These are phyloP conservation scores for Sanguinoderma infundibulare DNA, from an alignment of 1,284 basidiomycete genomes.

Conservation along the genomic window DNA sequence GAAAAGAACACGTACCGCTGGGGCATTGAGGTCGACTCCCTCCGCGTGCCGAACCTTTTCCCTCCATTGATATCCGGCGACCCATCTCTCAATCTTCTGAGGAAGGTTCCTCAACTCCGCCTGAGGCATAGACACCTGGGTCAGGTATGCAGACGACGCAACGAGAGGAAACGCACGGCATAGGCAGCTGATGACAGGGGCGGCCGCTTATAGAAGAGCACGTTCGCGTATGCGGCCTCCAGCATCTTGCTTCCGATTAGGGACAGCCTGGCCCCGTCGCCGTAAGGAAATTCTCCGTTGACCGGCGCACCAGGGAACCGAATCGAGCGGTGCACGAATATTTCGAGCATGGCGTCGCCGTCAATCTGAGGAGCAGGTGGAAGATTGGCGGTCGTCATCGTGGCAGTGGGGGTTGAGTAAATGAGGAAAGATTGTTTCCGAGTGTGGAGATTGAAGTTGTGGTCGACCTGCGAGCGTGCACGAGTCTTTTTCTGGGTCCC, in stretches of 20 bases:
- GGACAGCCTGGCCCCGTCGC: conserved; percentile 62
- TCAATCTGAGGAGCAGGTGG: conserved; percentile 47
- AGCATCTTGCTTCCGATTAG: conserved; percentile 57
- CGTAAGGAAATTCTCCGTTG: conserved; percentile 44
- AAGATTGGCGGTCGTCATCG: conserved; percentile 32
- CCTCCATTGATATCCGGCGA: conserved; percentile 56
- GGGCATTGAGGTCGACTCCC: conserved; percentile 42
- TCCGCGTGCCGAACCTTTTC: conserved; percentile 61
- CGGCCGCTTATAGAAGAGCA: conserved; percentile 59
- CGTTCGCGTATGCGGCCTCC: conserved; percentile 51
- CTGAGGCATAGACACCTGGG: conserved; percentile 26
- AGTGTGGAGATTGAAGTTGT: conserved; percentile 22
- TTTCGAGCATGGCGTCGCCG: conserved; percentile 61
- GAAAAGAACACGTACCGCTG: conserved; percentile 48
- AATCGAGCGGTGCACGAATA: conserved; percentile 71
- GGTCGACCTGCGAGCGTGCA: conserved; percentile 11
- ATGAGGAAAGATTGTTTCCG: conserved; percentile 28
- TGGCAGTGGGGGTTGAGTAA: conserved; percentile 9
- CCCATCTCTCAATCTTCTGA: conserved; percentile 60
- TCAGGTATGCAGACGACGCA: neutral
- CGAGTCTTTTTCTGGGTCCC: too few species aligned
- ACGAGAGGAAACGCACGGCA: conserved; percentile 41
- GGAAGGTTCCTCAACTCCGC: conserved; percentile 36
- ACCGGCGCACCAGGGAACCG: conserved; percentile 46
- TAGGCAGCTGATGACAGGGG: conserved; percentile 52